Evolutionary conservation across 176 grass and related monocot genomes (phyloP), one percentile per base, ranked within the genome.

Genomic region (Puya raimondii): DNA sequence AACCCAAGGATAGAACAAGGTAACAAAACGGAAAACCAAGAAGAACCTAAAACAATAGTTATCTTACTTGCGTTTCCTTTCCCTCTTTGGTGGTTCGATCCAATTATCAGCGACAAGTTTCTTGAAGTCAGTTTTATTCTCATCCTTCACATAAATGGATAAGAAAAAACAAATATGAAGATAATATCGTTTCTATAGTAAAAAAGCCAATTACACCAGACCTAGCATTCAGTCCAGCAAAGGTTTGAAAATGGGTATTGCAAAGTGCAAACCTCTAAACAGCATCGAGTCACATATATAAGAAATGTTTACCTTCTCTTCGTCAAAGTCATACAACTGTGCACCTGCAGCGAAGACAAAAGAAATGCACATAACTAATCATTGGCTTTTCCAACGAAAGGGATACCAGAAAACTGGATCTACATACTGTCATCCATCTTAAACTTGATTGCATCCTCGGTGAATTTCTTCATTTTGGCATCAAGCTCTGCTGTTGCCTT

Each of bases 391-490:
- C 48, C 33, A 42, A 42, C 33, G 33, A 79, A 63, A 72, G 3
- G 64, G 51, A 29, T 51, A 1, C 47, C 18, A 42, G 9, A 73
- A 51, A 72, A 58, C 57, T 48, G 25, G 59, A 47, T 16, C 53
- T 25, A 61, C 86, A 63, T 93, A 99, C 94, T 91, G 15, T 99
- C 87, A 77, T 99, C 94, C 94, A 99, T 99, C 73, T 99, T 99
- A 78, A 99, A 93, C 74, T 99, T 93, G 54, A 99, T 93, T 2
- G 94, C 94, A 82, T 99, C 94, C 79, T 99, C 94, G 65, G 94
- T 99, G 67, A 99, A 99, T 66, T 86, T 99, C 84, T 99, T 99
- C 94, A 99, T 99, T 80, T 99, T 99, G 2, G 84, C 94, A 54
- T 99, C 90, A 79, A 99, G 89, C 52, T 91, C 94, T 75, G 94